Evolutionary conservation across 176 grass and related monocot species (phyloP), one percentile per base, ranked within the genome.

Genomic region (bread wheat (Triticum aestivum)): DNA sequence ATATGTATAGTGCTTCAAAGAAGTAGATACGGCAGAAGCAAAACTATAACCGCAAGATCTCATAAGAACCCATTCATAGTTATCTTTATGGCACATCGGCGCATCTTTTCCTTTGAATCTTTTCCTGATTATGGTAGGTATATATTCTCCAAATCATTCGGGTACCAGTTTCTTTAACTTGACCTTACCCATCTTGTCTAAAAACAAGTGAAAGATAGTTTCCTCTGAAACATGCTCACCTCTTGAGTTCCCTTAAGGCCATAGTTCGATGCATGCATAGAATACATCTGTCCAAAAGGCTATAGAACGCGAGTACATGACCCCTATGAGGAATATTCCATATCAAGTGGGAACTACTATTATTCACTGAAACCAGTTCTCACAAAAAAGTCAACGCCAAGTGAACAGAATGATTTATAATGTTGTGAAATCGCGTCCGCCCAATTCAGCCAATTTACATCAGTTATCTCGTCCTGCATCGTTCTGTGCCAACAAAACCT

Each of bases 91-190:
- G 51, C 69, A 52, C n/a, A 63, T 54, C 69, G 14, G 17, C 5
- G 0, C 44, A 44, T 69, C 59, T 90, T 80, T 79, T 61, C 17
- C 4, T 91, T 45, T 6, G n/a, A 80, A 87, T 76, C 8, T 69
- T 75, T 69, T 84, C 38, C 56, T 84, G 69, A 69, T 32, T 72
- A 69, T 68, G 73, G 45, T 52, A 41, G 75, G 61, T 52, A 91
- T 84, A 81, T 91, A 91, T 91, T 87, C 85, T 69, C 37, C 12
- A 73, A 73, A 90, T 83, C 13, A 1, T 26, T 18, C 1, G 44
- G 41, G 61, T 49, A 69, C 61, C 37, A 14, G 17, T 26, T 73
- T 79, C 32, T 73, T 35, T 85, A 24, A 34, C 83, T 83, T 69
- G 18, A 87, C 67, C 59, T 61, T 52, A 38, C 8, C 14, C 33